Percentiles rank a stretch among this genome's conserved stretches.
These are phyloP conservation scores for Cercophora samala DNA, from an alignment of 495 filamentous ascomycete species.

Conservation along the genomic window DNA sequence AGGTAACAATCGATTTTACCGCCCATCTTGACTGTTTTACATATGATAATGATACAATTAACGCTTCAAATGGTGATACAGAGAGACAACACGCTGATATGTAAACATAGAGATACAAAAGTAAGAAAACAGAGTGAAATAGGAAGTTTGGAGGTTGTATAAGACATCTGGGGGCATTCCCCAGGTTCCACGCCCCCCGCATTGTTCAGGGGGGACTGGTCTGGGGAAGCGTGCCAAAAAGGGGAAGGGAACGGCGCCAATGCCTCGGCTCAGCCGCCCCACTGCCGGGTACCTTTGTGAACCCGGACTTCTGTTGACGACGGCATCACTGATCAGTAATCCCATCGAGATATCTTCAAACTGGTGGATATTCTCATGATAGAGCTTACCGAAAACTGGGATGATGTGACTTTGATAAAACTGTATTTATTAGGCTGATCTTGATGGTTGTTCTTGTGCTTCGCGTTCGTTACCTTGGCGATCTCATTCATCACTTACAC, in stretches of 20 bases:
- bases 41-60: not conserved
- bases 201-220: not conserved
- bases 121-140: not conserved
- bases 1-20: conserved; percentile 62
- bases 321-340: conserved; percentile 22
- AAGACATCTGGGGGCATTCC: not conserved
- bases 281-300: not conserved
- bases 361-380: not conserved
- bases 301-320: not conserved
- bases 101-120: not conserved
- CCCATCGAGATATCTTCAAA: not conserved
- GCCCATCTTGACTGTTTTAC: conserved; percentile 40
- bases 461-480: not conserved
- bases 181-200: not conserved
- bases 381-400: not conserved
- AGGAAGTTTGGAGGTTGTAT: not conserved
- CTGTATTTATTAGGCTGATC: not conserved
- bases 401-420: not conserved
- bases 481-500: not conserved
- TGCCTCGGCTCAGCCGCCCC: conserved; percentile 7
- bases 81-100: not conserved
- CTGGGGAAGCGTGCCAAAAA: not conserved
- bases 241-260: not conserved
- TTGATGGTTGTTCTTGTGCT: not conserved
- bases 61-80: not conserved